Evolutionary conservation across 2,329 filamentous ascomycete species (phyloP), one percentile per base, ranked within the genome.

Genomic region (Phyllosticta citribraziliensis): DNA sequence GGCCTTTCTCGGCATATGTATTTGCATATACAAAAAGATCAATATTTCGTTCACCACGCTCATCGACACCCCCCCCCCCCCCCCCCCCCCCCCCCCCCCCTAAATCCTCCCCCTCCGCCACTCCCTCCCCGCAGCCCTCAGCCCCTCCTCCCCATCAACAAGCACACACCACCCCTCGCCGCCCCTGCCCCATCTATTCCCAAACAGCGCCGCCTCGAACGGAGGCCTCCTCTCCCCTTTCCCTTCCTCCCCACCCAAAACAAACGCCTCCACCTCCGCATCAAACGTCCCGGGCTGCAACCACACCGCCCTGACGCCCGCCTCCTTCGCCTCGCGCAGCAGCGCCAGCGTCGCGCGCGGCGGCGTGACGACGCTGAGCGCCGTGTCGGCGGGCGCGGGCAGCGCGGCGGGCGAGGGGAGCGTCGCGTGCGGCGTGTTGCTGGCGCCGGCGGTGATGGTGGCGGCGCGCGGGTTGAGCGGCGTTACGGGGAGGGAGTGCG

Each of bases 241-340:
- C 2, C 17, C 33, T 2, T 11, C 33, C 11, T 40, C 33, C 11
- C 33, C 9, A 12, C 14, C 33, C 33, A 40, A 17, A 12, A 89
- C 91, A 73, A 83, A 91, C 51, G 81, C 77, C 64, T 96, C 71
- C 22, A 91, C 88, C 62, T 85, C 84, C 57, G 88, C 84, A 71
- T 96, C 86, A 70, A 88, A 97, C 17, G 85, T 92, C 0, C 93
- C 94, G 0, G 94, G 94, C 76, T 97, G 94, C 66, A 97, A 77
- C 88, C 90, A 96, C 5, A 96, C 86, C 25, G 89, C 82, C 19
- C 84, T 81, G 53, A 96, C 77, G 2, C 91, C 87, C 11, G 88
- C 79, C 61, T 82, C 78, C 73, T 86, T 88, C 0, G 93, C 94
- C 73, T 96, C 88, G 64, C 85, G 79, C 51, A 97, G 78, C 8